Conservation (phyloP, 2,329 filamentous ascomycete genomes). For the Colletotrichum tabaci region DNA sequence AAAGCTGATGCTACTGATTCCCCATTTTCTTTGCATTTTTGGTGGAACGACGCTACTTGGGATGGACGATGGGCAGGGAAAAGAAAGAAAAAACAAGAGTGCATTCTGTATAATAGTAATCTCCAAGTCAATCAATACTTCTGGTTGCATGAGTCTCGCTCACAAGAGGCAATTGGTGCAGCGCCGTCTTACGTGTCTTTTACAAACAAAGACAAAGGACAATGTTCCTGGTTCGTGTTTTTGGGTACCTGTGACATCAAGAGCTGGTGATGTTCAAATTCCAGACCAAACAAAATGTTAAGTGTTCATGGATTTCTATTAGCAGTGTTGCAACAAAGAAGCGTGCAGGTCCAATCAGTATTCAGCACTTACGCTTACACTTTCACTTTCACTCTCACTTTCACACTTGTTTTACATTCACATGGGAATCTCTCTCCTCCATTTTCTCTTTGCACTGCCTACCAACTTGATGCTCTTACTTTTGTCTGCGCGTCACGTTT, state of each 20-base stretch:
- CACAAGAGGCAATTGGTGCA: neutral
- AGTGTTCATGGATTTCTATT: neutral
- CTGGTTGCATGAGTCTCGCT: neutral
- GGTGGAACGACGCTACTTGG: constrained; percentile 10
- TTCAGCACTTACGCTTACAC: too few relatives aligned
- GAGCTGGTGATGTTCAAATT: neutral
- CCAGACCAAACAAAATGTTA: too few relatives aligned
- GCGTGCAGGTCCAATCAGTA: neutral
- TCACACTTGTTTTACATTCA: neutral
- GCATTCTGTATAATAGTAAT: constrained; percentile 40
- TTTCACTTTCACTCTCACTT: too few relatives aligned
- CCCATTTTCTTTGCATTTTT: constrained; percentile 42
- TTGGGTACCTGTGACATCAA: neutral
- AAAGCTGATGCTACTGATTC: constrained; percentile 48
- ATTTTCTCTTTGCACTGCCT: neutral
- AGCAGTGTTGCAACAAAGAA: too few relatives aligned
- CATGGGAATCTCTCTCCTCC: neutral
- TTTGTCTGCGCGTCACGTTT: neutral
- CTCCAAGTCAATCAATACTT: constrained; percentile 19
- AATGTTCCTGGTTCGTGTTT: neutral
- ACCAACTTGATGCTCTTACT: neutral
- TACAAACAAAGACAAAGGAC: neutral
- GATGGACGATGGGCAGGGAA: neutral
- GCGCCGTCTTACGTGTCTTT: neutral
- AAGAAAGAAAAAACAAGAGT: constrained; percentile 14